Base-by-base conservation (phyloP, 2,329 filamentous ascomycete genomes). In the Claviceps paspali region DNA sequence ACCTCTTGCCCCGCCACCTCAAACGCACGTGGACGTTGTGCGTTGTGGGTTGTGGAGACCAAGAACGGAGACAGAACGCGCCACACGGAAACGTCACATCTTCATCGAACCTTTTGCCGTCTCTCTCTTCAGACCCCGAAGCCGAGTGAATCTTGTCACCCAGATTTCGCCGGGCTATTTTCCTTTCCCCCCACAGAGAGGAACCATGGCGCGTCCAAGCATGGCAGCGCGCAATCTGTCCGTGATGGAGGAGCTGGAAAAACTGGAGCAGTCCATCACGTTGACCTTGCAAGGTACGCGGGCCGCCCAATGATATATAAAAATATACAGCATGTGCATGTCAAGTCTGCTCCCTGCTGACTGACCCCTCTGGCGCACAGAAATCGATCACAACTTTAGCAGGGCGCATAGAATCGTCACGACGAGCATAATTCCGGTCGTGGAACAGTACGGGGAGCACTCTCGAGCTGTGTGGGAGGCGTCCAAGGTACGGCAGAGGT, bases 351-450 rank as follows among this genome's bases (percentile, higher is more conserved):
- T 11, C 12, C 19, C 14, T 9, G 14, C 35, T 31, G 35, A 33
- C 43, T 5, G 6, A 8, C 8, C 39, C 42, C 36, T 47, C 19
- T 33, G 3, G 18, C 4, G 6, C 14, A 22, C 19, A 92, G 91
- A 98, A 66, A 98, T 98, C 63, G 91, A 98, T 57, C 82, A 85
- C 60, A 98, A 98, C 62, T 98, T 98, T 58, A 95, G 84, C 63
- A 85, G 84, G 53, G 87, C 91, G 22, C 91, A 98, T 59, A 79
- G 86, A 44, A 96, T 98, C 41, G 88, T 98, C 28, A 96, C 91
- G 1, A 80, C 82, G 1, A 93, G 79, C 53, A 95, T 98, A 38
- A 63, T 98, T 3, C 91, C 91, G 1, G 72, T 95, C 1, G 86
- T 98, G 15, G 88, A 96, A 55, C 81, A 93, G 53, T 98, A 98